Conservation (phyloP, 495 filamentous ascomycete species). For the Penicillium cataractarum region DNA sequence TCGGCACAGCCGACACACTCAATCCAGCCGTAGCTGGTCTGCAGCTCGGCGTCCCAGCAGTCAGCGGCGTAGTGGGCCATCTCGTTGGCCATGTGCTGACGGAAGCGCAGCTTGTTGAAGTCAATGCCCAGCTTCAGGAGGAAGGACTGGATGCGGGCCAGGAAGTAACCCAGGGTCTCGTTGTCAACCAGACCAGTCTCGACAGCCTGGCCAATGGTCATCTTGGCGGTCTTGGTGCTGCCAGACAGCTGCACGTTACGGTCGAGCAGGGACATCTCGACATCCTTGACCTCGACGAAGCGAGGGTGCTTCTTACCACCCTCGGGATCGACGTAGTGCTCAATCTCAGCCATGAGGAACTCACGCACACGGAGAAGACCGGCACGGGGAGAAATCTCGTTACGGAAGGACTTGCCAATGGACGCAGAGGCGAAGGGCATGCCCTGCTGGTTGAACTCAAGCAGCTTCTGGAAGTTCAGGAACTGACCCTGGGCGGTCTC, state of each 20-base stretch:
- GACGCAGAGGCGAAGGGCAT: slow-evolving; percentile 77
- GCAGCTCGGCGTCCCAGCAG: slow-evolving; percentile 84
- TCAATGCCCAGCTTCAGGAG: slow-evolving; percentile 72
- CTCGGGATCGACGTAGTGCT: slow-evolving; percentile 73
- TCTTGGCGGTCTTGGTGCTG: slow-evolving; percentile 60
- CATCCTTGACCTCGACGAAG: slow-evolving; percentile 64
- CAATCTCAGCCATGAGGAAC: slow-evolving; percentile 77
- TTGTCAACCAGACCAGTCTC: slow-evolving; percentile 71
- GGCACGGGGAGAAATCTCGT: slow-evolving; percentile 71
- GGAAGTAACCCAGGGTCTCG: slow-evolving; percentile 87
- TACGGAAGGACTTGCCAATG: slow-evolving; percentile 77
- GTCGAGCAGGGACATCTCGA: slow-evolving; percentile 68
- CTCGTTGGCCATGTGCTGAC: slow-evolving; percentile 81
- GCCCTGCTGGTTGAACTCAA: slow-evolving; percentile 70
- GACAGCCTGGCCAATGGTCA: slow-evolving; percentile 74
- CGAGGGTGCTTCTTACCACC: slow-evolving; percentile 70
- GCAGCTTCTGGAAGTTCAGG: slow-evolving; percentile 67
- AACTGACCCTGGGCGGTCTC: slow-evolving; percentile 74
- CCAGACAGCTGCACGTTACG: slow-evolving; percentile 72
- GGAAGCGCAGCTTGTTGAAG: slow-evolving; percentile 73
- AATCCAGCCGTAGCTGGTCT: slow-evolving; percentile 81
- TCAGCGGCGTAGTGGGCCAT: slow-evolving; percentile 86
- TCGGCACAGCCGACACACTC: slow-evolving; percentile 88
- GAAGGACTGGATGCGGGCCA: slow-evolving; percentile 77
- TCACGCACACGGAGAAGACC: slow-evolving; percentile 71